Percentiles rank a stretch among this genome's conserved stretches.
Conservation (phyloP, 257 asterid species). For the Capsicum baccatum region DNA sequence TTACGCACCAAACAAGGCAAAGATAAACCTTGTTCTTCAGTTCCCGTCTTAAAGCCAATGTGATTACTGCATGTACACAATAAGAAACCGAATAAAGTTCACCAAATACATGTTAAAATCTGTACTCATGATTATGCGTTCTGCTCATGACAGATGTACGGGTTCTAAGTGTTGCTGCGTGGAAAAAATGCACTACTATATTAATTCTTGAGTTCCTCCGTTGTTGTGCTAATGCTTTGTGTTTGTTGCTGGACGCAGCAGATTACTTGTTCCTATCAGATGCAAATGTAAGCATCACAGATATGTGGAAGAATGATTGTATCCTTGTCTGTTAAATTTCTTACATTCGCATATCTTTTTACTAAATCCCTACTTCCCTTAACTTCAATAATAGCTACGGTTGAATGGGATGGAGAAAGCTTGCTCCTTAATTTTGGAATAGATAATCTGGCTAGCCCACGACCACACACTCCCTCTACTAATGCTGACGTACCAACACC, state of each 20-base stretch:
- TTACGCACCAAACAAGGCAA: not conserved
- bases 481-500: slow-evolving; percentile 46
- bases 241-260: slow-evolving; percentile 65
- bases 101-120: not conserved
- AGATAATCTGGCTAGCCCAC: slow-evolving; percentile 51
- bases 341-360: not conserved
- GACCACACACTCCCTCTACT: slow-evolving; percentile 52
- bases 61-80: not conserved
- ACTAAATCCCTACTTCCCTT: slow-evolving; percentile 32
- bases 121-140: not conserved
- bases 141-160: not conserved
- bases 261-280: slow-evolving; percentile 95
- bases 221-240: not conserved
- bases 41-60: not conserved
- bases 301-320: slow-evolving; percentile 95
- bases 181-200: no score
- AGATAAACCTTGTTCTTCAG: not conserved
- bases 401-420: slow-evolving; percentile 60
- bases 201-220: not conserved
- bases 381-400: slow-evolving; percentile 49
- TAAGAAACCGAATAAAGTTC: no score
- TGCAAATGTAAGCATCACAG: slow-evolving; percentile 82
- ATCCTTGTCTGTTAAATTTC: slow-evolving; percentile 36
- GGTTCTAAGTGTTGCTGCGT: no score
- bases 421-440: slow-evolving; percentile 64